These are phyloP conservation scores for Backusella morwellensis DNA, from an alignment of 192 early-diverging fungal genomes.

Conservation along the genomic window DNA sequence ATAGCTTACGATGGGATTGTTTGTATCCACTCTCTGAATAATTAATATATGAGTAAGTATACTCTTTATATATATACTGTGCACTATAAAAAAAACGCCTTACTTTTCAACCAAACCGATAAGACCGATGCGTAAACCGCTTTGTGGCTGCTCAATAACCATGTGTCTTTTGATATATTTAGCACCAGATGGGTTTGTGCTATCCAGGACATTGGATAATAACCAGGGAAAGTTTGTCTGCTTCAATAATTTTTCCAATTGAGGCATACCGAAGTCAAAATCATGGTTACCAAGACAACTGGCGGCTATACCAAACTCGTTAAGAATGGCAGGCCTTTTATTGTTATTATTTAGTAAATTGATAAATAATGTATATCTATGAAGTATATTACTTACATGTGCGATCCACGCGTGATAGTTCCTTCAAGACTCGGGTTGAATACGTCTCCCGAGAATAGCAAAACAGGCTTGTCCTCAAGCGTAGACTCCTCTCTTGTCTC, in stretches of 20 bases:
- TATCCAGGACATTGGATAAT: slow-evolving; percentile 61
- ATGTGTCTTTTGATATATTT: slow-evolving; percentile 35
- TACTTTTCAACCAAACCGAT: slow-evolving; percentile 69
- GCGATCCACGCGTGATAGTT: slow-evolving; percentile 58
- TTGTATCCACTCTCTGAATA: slow-evolving; percentile 59
- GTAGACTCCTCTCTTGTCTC: slow-evolving; percentile 14
- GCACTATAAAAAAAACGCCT: not conserved
- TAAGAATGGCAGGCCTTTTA: slow-evolving; percentile 50
- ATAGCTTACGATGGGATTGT: slow-evolving; percentile 52
- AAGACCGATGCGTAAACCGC: slow-evolving; percentile 57
- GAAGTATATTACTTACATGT: slow-evolving; percentile 47
- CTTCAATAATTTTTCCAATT: slow-evolving; percentile 43
- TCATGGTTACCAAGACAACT: slow-evolving; percentile 73
- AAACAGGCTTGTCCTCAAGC: slow-evolving; percentile 35
- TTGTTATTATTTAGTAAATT: not conserved
- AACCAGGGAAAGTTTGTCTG: slow-evolving; percentile 71
- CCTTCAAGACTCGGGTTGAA: slow-evolving; percentile 70
- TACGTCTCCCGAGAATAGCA: slow-evolving; percentile 65
- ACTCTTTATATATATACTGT: not conserved
- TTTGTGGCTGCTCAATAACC: slow-evolving; percentile 42
- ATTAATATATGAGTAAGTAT: not conserved
- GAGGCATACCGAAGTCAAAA: slow-evolving; percentile 68
- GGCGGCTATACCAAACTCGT: slow-evolving; percentile 55
- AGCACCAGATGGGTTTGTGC: slow-evolving; percentile 27
- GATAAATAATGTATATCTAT: not conserved